These are phyloP conservation scores for Beta vulgaris DNA, from an alignment of 148 eudicot genomes.

Conservation along the genomic window DNA sequence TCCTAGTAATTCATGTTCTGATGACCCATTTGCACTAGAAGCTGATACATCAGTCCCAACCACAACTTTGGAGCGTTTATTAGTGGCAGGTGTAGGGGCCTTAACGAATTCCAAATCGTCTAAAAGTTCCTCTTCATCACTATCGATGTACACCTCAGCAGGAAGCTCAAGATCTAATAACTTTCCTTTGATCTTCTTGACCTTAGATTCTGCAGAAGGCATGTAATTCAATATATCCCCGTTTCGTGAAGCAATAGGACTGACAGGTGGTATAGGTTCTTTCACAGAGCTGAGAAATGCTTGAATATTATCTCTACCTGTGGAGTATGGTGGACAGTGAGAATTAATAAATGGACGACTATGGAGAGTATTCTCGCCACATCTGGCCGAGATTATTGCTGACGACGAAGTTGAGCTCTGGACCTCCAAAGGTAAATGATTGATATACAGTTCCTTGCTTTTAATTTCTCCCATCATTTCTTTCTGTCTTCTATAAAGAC, in stretches of 20 bases:
- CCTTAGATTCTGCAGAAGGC: conserved; percentile 20
- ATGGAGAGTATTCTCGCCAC: conserved; percentile 17
- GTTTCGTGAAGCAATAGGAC: not conserved
- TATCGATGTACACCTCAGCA: conserved; percentile 43
- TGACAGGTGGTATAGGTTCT: conserved; percentile 10
- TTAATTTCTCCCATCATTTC: conserved; percentile 44
- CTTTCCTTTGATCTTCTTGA: conserved; percentile 37
- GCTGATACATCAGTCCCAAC: conserved; percentile 19
- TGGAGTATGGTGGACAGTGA: conserved; percentile 6
- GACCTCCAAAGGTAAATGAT: conserved; percentile 13
- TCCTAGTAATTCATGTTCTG: conserved; percentile 9
- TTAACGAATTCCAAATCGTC: conserved; percentile 19
- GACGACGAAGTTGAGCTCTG: conserved; percentile 31
- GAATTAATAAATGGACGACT: conserved; percentile 25
- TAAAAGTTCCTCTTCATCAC: conserved; percentile 34
- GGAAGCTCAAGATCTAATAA: conserved; percentile 56
- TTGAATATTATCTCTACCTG: conserved; percentile 9
- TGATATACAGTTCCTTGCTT: conserved; percentile 25
- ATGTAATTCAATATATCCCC: conserved; percentile 3
- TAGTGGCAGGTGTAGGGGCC: conserved; percentile 20
- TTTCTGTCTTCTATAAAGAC: conserved; percentile 41
- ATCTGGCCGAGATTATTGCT: conserved; percentile 16
- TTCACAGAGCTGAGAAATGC: conserved; percentile 9
- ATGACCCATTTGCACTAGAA: conserved; percentile 1
- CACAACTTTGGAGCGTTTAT: conserved; percentile 5